Percentiles rank a stretch among this genome's conserved stretches.
Evolutionary conservation across 1,139 yeast species (phyloP).

Genomic region (Hyphopichia burtonii): DNA sequence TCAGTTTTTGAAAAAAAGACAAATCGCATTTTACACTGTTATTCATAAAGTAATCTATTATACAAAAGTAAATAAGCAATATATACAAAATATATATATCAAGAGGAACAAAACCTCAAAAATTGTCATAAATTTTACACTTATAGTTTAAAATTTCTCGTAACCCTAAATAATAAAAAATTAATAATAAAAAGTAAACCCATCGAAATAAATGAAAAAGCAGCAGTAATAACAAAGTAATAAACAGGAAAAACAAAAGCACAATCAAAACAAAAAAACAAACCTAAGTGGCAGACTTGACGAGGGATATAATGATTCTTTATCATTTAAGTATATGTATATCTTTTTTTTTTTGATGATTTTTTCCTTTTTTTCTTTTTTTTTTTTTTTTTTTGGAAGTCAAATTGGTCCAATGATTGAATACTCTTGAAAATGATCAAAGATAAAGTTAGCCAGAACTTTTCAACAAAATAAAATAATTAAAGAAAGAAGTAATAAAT

Average conservation of each 20-base stretch:
- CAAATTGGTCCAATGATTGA: no score
- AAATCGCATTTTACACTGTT: no score
- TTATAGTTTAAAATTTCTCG: conserved; percentile 2
- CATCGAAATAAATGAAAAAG: conserved; percentile 5
- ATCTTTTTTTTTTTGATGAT: not conserved
- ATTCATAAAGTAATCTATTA: conserved; percentile 13
- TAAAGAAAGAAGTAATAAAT: not conserved
- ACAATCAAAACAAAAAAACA: not conserved
- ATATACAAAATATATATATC: conserved; percentile 1
- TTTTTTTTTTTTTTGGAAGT: not conserved
- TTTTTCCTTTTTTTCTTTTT: not conserved
- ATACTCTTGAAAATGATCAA: not conserved
- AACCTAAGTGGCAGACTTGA: no score
- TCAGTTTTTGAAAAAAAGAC: no score
- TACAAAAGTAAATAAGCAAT: conserved; percentile 18
- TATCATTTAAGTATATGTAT: no score
- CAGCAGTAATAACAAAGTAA: not conserved
- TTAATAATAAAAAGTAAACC: conserved; percentile 1
- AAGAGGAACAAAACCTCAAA: not conserved
- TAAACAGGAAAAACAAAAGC: not conserved
- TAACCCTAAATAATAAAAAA: conserved; percentile 4
- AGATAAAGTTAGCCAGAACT: conserved; percentile 6
- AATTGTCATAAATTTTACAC: not conserved
- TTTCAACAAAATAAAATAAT: not conserved
- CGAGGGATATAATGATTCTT: no score